These are phyloP conservation scores for Hortiboletus campestris DNA, from an alignment of 768 basidiomycete species.

Conservation along the genomic window DNA sequence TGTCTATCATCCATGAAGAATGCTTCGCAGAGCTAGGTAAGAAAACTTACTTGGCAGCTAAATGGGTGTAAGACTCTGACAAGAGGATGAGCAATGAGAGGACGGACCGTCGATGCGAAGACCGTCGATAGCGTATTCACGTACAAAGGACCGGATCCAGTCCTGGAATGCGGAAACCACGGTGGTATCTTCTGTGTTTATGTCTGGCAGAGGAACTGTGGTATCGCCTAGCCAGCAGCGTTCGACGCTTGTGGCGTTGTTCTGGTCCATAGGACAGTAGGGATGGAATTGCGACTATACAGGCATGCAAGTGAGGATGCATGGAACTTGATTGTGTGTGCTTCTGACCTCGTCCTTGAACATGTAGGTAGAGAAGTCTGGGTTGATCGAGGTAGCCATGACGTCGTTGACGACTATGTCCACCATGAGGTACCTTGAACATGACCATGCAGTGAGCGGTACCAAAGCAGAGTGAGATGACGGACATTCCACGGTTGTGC, in stretches of 20 bases:
- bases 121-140: slow-evolving; percentile 78
- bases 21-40: neutral
- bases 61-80: neutral
- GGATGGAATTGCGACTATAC: slow-evolving; percentile 67
- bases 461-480: neutral
- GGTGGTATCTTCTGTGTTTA: slow-evolving; percentile 68
- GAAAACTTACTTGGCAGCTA: slow-evolving; percentile 35
- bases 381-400: slow-evolving; percentile 62
- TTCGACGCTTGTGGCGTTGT: slow-evolving; percentile 67
- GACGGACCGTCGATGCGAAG: slow-evolving; percentile 72
- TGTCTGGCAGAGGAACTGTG: slow-evolving; percentile 70
- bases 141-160: slow-evolving; percentile 70
- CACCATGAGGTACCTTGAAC: slow-evolving; percentile 71
- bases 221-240: slow-evolving; percentile 83
- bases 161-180: slow-evolving; percentile 61
- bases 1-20: slow-evolving; percentile 42
- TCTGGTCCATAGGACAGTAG: slow-evolving; percentile 73
- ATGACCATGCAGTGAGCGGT: neutral
- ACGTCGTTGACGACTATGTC: slow-evolving; percentile 87
- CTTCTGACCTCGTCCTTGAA: slow-evolving; percentile 58
- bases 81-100: neutral
- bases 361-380: slow-evolving; percentile 64
- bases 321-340: neutral
- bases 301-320: slow-evolving; percentile 3
- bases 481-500: slow-evolving; percentile 70